Conservation (phyloP, 345 rosid genomes). For the Kernera saxatilis region DNA sequence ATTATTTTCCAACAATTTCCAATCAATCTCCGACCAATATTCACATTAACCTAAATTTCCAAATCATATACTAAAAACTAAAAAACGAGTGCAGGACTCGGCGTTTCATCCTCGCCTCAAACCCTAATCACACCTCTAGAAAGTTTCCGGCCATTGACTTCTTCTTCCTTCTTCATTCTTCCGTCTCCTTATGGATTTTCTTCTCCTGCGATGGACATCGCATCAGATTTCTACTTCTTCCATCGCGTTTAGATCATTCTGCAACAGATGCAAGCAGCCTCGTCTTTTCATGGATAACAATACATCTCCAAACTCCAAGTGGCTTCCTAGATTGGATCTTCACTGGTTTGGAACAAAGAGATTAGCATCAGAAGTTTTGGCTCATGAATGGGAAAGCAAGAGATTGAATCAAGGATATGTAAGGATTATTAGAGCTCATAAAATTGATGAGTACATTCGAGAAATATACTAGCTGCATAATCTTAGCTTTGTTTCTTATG, state of each 20-base stretch:
- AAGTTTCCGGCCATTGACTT: no score
- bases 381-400: slow-evolving; percentile 65
- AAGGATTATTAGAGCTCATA: slow-evolving; percentile 20
- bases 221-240: no score
- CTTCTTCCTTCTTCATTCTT: no score
- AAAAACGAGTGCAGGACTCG: no score
- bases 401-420: slow-evolving; percentile 71
- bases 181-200: no score
- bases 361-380: slow-evolving; percentile 65
- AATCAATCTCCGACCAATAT: no score
- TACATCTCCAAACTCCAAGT: slow-evolving; percentile 65
- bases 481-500: not conserved
- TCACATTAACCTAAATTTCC: no score
- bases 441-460: not conserved
- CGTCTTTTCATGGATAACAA: slow-evolving; percentile 73
- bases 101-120: no score
- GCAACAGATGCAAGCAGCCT: slow-evolving; percentile 83
- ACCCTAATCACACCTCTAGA: no score
- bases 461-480: not conserved
- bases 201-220: no score
- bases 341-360: slow-evolving; percentile 78
- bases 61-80: no score
- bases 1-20: no score
- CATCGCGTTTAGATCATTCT: slow-evolving; percentile 78
- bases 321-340: slow-evolving; percentile 97